Conservation (phyloP, 164 flowering plant genomes). For the Liquidambar formosana region DNA sequence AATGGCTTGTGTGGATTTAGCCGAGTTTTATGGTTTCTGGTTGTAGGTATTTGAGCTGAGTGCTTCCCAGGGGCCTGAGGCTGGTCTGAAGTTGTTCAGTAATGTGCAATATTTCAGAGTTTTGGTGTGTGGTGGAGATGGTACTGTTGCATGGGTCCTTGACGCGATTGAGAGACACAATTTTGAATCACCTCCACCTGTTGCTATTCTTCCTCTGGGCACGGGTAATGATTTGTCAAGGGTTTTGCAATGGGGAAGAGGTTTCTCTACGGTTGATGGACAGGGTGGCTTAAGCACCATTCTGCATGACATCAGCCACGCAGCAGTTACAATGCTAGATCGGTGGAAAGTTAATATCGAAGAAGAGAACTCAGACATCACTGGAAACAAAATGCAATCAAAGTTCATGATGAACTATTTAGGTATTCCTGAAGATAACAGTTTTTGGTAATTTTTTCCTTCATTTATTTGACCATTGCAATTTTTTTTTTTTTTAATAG, state of each 20-base stretch:
- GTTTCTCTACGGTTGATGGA: conserved; percentile 55
- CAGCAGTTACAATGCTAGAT: conserved; percentile 78
- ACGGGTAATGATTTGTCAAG: conserved; percentile 86
- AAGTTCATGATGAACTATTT: conserved; percentile 80
- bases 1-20: conserved; percentile 5
- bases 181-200: conserved; percentile 86
- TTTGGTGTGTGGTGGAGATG: conserved; percentile 88
- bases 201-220: conserved; percentile 75
- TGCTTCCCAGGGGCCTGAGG: conserved; percentile 66
- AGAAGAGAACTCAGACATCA: conserved; percentile 37
- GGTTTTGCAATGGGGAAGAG: conserved; percentile 78
- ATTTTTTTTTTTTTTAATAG: conserved; percentile 28
- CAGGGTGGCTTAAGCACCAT: conserved; percentile 60
- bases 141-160: conserved; percentile 86
- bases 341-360: conserved; percentile 65
- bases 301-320: conserved; percentile 59
- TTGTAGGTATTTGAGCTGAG: conserved; percentile 69
- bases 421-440: conserved; percentile 32
- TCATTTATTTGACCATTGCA: neutral
- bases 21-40: neutral
- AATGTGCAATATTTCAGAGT: conserved; percentile 61
- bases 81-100: conserved; percentile 58
- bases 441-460: neutral
- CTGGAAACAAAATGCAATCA: conserved; percentile 26
- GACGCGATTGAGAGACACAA: conserved; percentile 71